Conservation (phyloP, 78 protist genomes). For the Corallochytrium limacisporum region DNA sequence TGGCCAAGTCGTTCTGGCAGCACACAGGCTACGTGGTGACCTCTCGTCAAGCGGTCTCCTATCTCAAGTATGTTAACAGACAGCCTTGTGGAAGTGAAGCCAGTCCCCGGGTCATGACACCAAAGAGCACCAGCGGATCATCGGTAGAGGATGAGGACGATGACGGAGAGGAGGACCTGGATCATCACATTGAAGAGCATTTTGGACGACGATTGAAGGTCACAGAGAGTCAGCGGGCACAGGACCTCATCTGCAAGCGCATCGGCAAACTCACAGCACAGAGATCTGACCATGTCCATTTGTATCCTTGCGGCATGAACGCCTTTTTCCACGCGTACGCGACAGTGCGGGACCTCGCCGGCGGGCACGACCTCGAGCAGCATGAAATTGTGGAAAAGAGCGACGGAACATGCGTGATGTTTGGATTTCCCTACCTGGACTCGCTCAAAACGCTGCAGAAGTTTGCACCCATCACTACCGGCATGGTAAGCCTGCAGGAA, state of each 20-base stretch:
- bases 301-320: neutral
- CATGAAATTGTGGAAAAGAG: neutral
- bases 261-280: neutral
- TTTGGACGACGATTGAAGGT: neutral
- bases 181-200: neutral
- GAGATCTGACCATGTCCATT: neutral
- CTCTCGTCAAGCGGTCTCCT: neutral
- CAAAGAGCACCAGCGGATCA: neutral
- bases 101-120: neutral
- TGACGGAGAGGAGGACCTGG: neutral
- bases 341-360: too few species aligned
- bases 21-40: neutral
- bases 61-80: too few species aligned
- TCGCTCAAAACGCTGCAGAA: constrained; percentile 2
- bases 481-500: too few species aligned
- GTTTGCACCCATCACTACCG: neutral
- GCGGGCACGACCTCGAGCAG: neutral
- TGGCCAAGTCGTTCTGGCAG: too few species aligned
- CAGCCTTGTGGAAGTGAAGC: too few species aligned
- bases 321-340: neutral
- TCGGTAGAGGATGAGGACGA: neutral
- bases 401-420: neutral
- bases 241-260: neutral
- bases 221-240: neutral
- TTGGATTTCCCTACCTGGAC: neutral